phyloP scores from a whole-genome alignment of 306 rosid genomes.

The Cucumis melo region DNA sequence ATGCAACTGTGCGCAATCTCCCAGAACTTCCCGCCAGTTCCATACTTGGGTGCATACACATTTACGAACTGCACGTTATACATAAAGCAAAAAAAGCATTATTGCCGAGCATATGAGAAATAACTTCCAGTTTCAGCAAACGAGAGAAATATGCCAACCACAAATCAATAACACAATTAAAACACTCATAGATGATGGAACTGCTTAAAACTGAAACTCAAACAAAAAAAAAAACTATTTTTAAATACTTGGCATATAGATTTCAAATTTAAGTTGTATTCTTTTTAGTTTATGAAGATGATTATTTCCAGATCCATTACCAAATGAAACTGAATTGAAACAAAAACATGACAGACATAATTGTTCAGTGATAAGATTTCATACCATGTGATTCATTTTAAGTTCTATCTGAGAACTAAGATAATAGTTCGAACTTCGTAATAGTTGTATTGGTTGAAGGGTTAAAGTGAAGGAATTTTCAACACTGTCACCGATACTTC shows the following conservation, averaged over 20 bases:
- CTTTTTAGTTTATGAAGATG: not conserved
- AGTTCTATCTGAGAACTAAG: not conserved
- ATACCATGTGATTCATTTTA: not conserved
- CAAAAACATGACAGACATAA: not conserved
- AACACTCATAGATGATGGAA: not conserved
- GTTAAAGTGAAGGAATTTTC: conserved; percentile 51
- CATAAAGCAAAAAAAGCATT: conserved; percentile 10
- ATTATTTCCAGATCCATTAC: not conserved
- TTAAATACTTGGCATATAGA: no score
- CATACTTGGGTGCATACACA: conserved; percentile 65
- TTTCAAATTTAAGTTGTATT: not conserved
- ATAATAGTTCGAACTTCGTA: not conserved
- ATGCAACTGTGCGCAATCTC: conserved; percentile 65
- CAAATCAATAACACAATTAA: not conserved
- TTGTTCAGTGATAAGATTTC: not conserved
- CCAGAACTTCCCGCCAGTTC: conserved; percentile 88
- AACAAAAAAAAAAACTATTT: not conserved
- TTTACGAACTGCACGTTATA: conserved; percentile 53
- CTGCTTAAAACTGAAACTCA: not conserved
- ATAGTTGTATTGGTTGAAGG: conserved; percentile 27
- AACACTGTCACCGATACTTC: conserved; percentile 46
- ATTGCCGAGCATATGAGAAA: not conserved
- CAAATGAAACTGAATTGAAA: not conserved
- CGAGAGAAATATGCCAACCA: not conserved
- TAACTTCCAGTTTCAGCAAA: not conserved